Evolutionary conservation across 139 green algal species (phyloP).

Genomic region (Chlamydomonas eustigma): DNA sequence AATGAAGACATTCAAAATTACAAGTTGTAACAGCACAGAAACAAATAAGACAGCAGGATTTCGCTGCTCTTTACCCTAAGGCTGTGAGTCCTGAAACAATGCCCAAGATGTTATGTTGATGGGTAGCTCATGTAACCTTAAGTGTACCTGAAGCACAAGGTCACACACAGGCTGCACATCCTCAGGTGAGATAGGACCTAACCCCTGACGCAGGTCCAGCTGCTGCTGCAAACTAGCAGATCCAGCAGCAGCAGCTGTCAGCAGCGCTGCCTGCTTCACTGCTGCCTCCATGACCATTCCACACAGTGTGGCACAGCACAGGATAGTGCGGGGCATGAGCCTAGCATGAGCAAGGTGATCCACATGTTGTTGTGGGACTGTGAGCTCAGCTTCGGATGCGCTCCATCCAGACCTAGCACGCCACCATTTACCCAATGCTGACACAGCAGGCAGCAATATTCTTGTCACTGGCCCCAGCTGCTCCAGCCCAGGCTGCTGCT

Average conservation of each 20-base stretch:
- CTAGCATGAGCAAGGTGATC: background rate
- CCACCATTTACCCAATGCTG: background rate
- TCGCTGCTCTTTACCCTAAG: too few relatives aligned
- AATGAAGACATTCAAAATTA: too few relatives aligned
- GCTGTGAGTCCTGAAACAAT: too few relatives aligned
- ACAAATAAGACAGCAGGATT: too few relatives aligned
- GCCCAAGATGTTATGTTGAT: too few relatives aligned
- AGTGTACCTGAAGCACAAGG: slow-evolving; percentile 1
- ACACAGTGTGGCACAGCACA: background rate
- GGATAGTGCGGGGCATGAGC: background rate
- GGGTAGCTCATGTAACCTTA: too few relatives aligned
- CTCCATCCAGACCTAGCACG: background rate
- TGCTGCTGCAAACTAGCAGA: background rate
- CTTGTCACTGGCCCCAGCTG: background rate
- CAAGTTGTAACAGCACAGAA: too few relatives aligned
- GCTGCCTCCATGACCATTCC: background rate
- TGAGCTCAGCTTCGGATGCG: background rate
- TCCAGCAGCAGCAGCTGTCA: background rate
- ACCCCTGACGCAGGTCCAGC: background rate
- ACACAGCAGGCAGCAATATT: background rate
- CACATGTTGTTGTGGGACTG: background rate
- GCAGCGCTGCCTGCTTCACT: background rate
- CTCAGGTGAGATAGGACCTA: background rate
- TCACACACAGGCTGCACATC: background rate
- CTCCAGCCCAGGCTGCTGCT: background rate